Base-by-base conservation (phyloP, 2,329 filamentous ascomycete species). In the Phaeosphaeria sp. region DNA sequence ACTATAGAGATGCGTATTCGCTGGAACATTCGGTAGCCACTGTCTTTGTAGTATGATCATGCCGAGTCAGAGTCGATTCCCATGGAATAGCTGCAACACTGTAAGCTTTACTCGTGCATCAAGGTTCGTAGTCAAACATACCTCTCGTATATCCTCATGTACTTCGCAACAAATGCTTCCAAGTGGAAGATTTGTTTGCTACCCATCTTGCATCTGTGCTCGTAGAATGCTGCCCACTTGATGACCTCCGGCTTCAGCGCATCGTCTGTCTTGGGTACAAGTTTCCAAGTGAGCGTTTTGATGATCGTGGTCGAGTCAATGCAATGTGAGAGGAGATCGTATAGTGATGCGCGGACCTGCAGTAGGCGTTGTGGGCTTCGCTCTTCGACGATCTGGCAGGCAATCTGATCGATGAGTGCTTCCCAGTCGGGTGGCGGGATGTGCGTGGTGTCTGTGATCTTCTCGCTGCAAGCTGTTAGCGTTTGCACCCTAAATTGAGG, bases 391-490 rank as follows among this genome's bases (percentile, higher is more conserved):
- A 99, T 97, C 69, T 98, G 93, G 71, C 90, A 89, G n/a, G 96
- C 93, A 61, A 97, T 91, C 73, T 96, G 88, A 5, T 86, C 84
- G 66, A 99, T 93, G 60, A 99, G 84, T 0, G 92, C 91, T 76
- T 99, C 95, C 93, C 95, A 99, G 71, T 99, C 95, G 1, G 96
- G 93, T 0, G 94, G 95, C 11, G 94, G 94, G 60, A 99, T 97
- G 4, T 89, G 87, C 2, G 94, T 98, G 61, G 84, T 88, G 65
- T 97, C 93, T 50, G 89, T 91, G 18, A 97, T 88, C 80, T 91
- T 95, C 77, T 98, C 94, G 77, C 94, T 97, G 71, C 39, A 54
- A 52, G 44, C 46, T 8, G 53, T 25, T 47, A 42, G 57, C 71
- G 36, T 69, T 63, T 24, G 36, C 42, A 17, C 21, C 22, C 7